Evolutionary conservation across 805 yeast genomes (phyloP).

Genomic region (Pichia ethanolica): DNA sequence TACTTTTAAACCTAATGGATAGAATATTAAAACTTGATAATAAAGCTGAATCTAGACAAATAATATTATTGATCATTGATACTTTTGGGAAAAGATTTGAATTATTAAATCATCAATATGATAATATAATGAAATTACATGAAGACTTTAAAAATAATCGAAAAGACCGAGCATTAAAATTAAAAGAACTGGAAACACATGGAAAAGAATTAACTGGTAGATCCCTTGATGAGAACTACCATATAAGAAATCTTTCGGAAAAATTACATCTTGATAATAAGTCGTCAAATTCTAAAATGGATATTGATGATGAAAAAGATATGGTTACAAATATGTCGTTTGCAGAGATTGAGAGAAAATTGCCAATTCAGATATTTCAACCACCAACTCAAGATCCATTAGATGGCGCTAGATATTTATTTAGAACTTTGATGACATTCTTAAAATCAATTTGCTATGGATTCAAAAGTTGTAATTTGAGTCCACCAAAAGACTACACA

Average conservation of each 20-base stretch:
- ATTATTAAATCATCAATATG: constrained; percentile 65
- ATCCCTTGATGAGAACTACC: constrained; percentile 10
- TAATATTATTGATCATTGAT: constrained; percentile 79
- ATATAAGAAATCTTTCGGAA: constrained; percentile 6
- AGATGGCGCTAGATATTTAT: constrained; percentile 81
- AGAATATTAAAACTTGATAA: constrained; percentile 75
- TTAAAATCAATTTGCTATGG: constrained; percentile 86
- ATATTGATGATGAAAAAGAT: constrained; percentile 11
- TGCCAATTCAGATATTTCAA: constrained; percentile 56
- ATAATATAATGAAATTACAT: constrained; percentile 57
- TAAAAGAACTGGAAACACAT: constrained; percentile 30
- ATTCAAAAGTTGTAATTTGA: constrained; percentile 81
- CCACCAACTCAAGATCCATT: constrained; percentile 54
- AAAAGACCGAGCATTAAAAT: constrained; percentile 35
- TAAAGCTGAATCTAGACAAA: constrained; percentile 73
- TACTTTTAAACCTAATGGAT: constrained; percentile 81
- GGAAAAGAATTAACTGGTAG: constrained; percentile 31
- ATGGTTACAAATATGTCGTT: constrained; percentile 26
- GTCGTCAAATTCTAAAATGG: constrained; percentile 6
- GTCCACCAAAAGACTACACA: constrained; percentile 50
- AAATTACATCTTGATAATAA: constrained; percentile 5
- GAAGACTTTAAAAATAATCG: constrained; percentile 41
- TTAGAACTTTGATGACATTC: constrained; percentile 84
- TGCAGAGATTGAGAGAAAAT: constrained; percentile 38
- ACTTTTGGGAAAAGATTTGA: constrained; percentile 80